phyloP scores from a whole-genome alignment of 2,329 filamentous ascomycete genomes.

The Pseudodiploospora longispora region DNA sequence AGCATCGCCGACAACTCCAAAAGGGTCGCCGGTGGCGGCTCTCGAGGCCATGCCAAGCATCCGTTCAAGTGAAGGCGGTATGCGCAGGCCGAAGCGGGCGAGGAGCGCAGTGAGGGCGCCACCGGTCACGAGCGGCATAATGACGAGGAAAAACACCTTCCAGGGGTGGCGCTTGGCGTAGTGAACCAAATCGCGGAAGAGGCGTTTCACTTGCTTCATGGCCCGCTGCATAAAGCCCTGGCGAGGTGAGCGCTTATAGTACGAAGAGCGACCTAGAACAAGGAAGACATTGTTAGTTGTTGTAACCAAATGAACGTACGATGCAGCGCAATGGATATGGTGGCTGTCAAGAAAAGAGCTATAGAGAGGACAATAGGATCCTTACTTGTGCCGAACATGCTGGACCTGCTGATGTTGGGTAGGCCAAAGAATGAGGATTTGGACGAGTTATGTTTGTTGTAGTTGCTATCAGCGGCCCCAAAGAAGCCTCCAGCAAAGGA shows the following conservation, averaged over 20 bases:
- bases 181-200: slow-evolving; percentile 71
- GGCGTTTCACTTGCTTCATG: slow-evolving; percentile 66
- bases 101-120: slow-evolving; percentile 74
- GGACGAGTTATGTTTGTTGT: slow-evolving; percentile 33
- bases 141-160: slow-evolving; percentile 79
- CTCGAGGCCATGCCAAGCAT: slow-evolving; percentile 47
- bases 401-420: slow-evolving; percentile 34
- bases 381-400: slow-evolving; percentile 38
- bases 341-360: slow-evolving; percentile 1
- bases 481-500: slow-evolving; percentile 26
- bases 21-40: slow-evolving; percentile 38
- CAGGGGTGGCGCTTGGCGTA: slow-evolving; percentile 78
- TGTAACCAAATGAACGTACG: not conserved
- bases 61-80: slow-evolving; percentile 57
- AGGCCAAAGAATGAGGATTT: slow-evolving; percentile 39
- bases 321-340: not conserved
- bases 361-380: slow-evolving; percentile 7
- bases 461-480: slow-evolving; percentile 23
- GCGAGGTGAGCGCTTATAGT: slow-evolving; percentile 77
- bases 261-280: slow-evolving; percentile 44
- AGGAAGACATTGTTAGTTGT: not conserved
- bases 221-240: slow-evolving; percentile 68
- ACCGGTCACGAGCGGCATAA: slow-evolving; percentile 80
- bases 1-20: slow-evolving; percentile 47
- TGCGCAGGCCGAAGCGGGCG: slow-evolving; percentile 66